phyloP scores from a whole-genome alignment of 129 eudicot species.

The Heracleum sosnowskyi region DNA sequence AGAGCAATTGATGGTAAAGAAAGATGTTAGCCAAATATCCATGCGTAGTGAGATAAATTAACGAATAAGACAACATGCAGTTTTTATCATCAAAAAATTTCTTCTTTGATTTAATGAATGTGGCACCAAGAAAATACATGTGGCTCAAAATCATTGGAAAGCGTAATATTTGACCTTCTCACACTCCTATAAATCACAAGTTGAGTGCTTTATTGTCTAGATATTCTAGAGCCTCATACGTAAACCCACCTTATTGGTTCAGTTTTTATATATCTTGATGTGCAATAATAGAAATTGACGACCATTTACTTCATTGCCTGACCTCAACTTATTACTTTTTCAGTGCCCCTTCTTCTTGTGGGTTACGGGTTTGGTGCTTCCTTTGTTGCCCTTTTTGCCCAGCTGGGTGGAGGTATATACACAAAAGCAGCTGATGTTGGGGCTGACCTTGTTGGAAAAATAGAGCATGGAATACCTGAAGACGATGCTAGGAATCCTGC shows the following conservation, averaged over 20 bases:
- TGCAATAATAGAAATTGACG: background rate
- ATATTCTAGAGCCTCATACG: background rate
- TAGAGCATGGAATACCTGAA: conserved; percentile 99
- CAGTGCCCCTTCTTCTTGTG: conserved; percentile 99
- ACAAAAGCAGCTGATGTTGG: conserved; percentile 99
- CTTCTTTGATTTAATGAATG: background rate
- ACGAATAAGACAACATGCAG: background rate
- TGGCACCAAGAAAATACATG: background rate
- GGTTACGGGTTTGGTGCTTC: conserved; percentile 99
- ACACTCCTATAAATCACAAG: background rate
- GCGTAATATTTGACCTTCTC: background rate
- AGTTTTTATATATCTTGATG: background rate
- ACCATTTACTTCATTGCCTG: conserved; percentile 8
- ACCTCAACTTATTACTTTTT: conserved; percentile 11
- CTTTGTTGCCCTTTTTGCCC: conserved; percentile 98
- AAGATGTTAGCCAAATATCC: background rate
- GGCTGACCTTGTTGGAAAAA: conserved; percentile 99
- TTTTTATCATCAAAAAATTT: background rate
- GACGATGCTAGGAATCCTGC: conserved; percentile 99
- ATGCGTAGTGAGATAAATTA: background rate
- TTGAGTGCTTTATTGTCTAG: background rate
- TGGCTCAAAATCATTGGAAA: background rate
- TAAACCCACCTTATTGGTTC: background rate
- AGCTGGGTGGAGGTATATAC: conserved; percentile 98
- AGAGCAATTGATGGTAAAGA: background rate